Conservation (phyloP, 2,329 filamentous ascomycete species). For the Sordariomycetes sp. region DNA sequence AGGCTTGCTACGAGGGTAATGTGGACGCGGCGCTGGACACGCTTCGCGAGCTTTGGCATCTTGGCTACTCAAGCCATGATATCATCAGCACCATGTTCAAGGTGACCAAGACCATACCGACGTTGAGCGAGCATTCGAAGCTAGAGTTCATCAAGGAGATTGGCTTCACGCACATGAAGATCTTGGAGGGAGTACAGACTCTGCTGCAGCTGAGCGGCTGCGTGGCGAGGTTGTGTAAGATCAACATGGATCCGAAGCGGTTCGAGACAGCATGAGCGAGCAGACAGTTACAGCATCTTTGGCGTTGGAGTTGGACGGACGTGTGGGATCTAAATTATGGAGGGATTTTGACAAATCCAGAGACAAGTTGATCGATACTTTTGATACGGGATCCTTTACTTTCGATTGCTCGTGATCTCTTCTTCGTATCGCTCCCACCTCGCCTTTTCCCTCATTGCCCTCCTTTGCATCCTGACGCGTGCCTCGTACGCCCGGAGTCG, state of each 20-base stretch:
- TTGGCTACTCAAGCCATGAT: slow-evolving; percentile 97
- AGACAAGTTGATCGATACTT: not conserved
- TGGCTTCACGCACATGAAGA: slow-evolving; percentile 98
- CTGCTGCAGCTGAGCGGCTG: slow-evolving; percentile 90
- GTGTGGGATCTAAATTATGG: too few species aligned
- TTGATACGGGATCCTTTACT: not conserved
- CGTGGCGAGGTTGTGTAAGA: slow-evolving; percentile 80
- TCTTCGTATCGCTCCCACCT: slow-evolving; percentile 61
- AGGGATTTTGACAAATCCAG: not conserved
- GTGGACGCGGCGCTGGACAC: slow-evolving; percentile 80
- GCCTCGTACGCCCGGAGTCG: slow-evolving; percentile 60
- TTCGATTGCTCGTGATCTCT: slow-evolving; percentile 27
- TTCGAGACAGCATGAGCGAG: slow-evolving; percentile 43
- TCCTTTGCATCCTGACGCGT: slow-evolving; percentile 53
- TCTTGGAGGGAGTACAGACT: slow-evolving; percentile 94
- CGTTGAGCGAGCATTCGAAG: slow-evolving; percentile 87
- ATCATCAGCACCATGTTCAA: slow-evolving; percentile 99
- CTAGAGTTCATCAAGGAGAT: slow-evolving; percentile 98
- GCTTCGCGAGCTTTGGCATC: slow-evolving; percentile 82
- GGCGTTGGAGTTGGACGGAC: slow-evolving; percentile 26
- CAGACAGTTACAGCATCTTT: slow-evolving; percentile 15
- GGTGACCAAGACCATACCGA: slow-evolving; percentile 92
- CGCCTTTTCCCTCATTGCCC: slow-evolving; percentile 53
- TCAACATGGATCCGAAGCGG: slow-evolving; percentile 89
- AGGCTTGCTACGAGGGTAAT: slow-evolving; percentile 88